Percentiles rank a stretch among this genome's conserved stretches.
phyloP scores from a whole-genome alignment of 345 rosid genomes.

The Eucalyptus leucophloia region DNA sequence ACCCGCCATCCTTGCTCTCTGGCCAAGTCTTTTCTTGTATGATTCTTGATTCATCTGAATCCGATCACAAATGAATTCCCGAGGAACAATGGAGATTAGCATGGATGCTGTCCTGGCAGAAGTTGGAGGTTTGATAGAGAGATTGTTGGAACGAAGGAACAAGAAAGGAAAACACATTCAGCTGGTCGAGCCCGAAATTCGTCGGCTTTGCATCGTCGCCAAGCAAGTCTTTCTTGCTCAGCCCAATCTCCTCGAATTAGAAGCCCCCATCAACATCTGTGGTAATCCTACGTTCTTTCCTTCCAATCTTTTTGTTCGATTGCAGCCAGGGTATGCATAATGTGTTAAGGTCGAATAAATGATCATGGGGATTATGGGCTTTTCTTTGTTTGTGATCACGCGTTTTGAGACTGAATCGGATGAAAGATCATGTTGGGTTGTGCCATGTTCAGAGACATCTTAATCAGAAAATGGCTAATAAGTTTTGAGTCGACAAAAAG shows the following conservation, averaged over 20 bases:
- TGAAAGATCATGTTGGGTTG: background rate
- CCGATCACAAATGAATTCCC: background rate
- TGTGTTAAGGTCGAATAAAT: background rate
- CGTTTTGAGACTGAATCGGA: background rate
- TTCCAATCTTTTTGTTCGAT: background rate
- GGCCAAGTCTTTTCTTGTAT: background rate
- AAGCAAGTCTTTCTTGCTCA: conserved; percentile 27
- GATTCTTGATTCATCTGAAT: background rate
- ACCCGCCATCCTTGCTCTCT: background rate
- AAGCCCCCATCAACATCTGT: conserved; percentile 38
- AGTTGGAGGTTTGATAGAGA: conserved; percentile 20
- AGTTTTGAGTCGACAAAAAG: background rate
- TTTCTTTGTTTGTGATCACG: background rate
- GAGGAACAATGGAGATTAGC: background rate
- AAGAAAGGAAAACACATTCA: conserved; percentile 15
- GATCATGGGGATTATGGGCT: background rate
- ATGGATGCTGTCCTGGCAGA: conserved; percentile 11
- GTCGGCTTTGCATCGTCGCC: conserved; percentile 20
- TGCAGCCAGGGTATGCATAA: background rate
- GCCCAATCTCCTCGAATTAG: conserved; percentile 30
- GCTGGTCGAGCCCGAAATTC: conserved; percentile 26
- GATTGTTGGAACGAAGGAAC: conserved; percentile 19
- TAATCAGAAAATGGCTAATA: background rate
- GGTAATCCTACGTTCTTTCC: conserved; percentile 5
- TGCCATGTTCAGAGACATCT: background rate